A percentile compares a stretch with the other conserved stretches of the same genome.
Evolutionary conservation across 2,329 filamentous ascomycete species (phyloP).

Genomic region (Metarhizium sp.): DNA sequence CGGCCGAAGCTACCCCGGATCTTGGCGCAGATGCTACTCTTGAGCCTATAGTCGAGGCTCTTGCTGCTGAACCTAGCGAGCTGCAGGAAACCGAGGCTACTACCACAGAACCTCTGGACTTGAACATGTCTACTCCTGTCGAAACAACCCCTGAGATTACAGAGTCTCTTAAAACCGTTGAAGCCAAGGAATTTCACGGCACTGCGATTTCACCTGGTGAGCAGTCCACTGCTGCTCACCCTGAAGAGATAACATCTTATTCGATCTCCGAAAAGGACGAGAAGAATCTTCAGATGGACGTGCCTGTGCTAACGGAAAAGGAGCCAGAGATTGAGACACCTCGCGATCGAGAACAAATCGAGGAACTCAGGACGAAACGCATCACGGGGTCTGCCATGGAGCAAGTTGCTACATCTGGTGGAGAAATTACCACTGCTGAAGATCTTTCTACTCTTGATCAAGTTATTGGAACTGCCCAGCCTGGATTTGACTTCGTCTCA

Average conservation of each 20-base stretch:
- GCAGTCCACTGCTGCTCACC: background rate
- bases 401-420: background rate
- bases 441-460: background rate
- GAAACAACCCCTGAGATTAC: background rate
- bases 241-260: slow-evolving; percentile 4
- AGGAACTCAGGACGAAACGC: background rate
- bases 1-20: background rate
- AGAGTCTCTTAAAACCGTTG: background rate
- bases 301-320: background rate
- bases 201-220: background rate
- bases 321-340: background rate
- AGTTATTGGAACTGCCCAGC: background rate
- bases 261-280: slow-evolving; percentile 4
- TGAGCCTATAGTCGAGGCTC: background rate
- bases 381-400: background rate
- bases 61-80: background rate
- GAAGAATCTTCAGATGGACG: slow-evolving; percentile 8
- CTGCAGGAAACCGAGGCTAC: background rate
- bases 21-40: background rate
- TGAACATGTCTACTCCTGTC: background rate
- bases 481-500: background rate
- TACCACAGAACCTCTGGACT: background rate
- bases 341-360: background rate
- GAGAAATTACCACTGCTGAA: background rate
- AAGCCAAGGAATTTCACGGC: background rate